phyloP scores from a whole-genome alignment of 164 flowering plant genomes.

The Hamamelis virginiana region DNA sequence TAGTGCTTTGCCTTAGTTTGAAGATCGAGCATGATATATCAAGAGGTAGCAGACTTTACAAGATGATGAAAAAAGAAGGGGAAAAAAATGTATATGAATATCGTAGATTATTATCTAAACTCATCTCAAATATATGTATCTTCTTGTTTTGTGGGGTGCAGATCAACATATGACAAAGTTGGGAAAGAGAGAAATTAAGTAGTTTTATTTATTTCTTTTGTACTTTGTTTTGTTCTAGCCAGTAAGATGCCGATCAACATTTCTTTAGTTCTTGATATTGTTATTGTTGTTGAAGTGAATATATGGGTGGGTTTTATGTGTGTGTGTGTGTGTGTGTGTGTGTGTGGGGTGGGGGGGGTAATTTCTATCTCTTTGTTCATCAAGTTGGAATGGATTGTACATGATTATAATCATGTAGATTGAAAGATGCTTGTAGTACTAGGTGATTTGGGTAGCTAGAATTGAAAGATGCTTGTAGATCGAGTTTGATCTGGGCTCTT shows the following conservation, averaged over 20 bases:
- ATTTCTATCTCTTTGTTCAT: too few species aligned
- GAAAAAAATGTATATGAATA: neutral
- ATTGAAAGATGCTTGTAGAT: too few species aligned
- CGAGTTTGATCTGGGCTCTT: neutral
- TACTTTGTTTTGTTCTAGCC: neutral
- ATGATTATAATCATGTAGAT: too few species aligned
- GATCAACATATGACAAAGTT: constrained; percentile 13
- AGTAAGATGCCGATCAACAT: neutral
- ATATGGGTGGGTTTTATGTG: too few species aligned
- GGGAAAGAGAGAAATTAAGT: neutral
- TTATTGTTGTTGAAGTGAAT: too few species aligned
- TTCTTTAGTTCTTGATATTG: too few species aligned
- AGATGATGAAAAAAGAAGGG: neutral
- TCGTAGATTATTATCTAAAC: neutral
- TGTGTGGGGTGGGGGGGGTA: too few species aligned
- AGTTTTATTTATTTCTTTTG: neutral
- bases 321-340: too few species aligned
- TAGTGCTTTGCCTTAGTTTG: constrained; percentile 39
- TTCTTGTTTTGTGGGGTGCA: constrained; percentile 13
- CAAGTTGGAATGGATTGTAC: too few species aligned
- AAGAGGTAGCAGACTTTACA: constrained; percentile 14
- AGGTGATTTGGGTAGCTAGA: too few species aligned
- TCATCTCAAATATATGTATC: constrained; percentile 12
- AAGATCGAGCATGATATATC: too few species aligned
- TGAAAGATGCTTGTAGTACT: too few species aligned